Evolutionary conservation across 192 early-diverging fungal genomes (phyloP).

Genomic region (Coemansia sp.): DNA sequence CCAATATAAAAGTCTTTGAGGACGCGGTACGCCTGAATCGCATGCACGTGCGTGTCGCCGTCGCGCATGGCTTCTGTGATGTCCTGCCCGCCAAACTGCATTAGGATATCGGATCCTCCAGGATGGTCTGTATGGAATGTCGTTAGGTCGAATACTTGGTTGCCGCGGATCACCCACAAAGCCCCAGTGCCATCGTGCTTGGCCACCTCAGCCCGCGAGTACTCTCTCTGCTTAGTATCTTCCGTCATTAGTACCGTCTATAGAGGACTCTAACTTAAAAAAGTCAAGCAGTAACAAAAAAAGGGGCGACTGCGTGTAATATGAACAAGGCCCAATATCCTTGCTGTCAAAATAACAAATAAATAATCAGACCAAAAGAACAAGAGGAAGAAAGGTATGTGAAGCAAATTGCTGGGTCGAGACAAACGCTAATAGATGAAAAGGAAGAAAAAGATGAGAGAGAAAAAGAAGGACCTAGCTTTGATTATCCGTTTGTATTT

Average conservation of each 20-base stretch:
- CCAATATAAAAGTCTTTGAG: slow-evolving; percentile 86
- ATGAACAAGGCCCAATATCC: background rate
- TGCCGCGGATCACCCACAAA: slow-evolving; percentile 81
- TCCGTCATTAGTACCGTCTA: background rate
- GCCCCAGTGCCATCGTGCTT: slow-evolving; percentile 71
- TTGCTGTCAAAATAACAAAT: background rate
- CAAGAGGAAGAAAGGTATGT: background rate
- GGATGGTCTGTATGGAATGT: slow-evolving; percentile 90
- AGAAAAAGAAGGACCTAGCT: slow-evolving; percentile 5
- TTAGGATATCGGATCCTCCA: slow-evolving; percentile 86
- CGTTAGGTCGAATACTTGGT: slow-evolving; percentile 88
- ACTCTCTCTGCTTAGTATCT: slow-evolving; percentile 52
- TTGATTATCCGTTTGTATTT: slow-evolving; percentile 1
- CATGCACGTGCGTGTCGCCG: slow-evolving; percentile 74
- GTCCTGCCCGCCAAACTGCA: slow-evolving; percentile 87
- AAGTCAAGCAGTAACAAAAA: background rate
- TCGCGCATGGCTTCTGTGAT: slow-evolving; percentile 82
- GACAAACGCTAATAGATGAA: slow-evolving; percentile 2
- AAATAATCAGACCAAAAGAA: background rate
- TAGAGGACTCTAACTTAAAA: background rate
- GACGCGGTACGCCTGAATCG: slow-evolving; percentile 83
- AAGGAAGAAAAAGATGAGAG: background rate
- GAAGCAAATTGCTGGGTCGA: slow-evolving; percentile 1
- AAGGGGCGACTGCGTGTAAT: background rate
- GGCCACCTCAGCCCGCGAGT: slow-evolving; percentile 69